These are phyloP conservation scores for Claviceps quebecensis DNA, from an alignment of 2,329 filamentous ascomycete species.

Conservation along the genomic window DNA sequence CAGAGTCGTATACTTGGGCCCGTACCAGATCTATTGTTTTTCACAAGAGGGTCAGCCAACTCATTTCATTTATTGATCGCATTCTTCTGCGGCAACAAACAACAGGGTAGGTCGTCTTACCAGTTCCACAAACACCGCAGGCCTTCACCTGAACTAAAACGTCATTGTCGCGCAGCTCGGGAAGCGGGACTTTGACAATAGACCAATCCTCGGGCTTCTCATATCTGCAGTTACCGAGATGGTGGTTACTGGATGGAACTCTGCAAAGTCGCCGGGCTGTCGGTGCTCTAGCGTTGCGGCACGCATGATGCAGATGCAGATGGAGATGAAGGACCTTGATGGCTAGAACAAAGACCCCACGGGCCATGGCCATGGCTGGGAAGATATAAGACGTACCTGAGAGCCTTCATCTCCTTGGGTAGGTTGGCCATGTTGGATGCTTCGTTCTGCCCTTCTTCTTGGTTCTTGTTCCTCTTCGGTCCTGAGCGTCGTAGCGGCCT, in stretches of 20 bases:
- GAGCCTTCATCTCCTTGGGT: slow-evolving; percentile 46
- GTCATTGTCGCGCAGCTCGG: slow-evolving; percentile 44
- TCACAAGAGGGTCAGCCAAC: slow-evolving; percentile 8
- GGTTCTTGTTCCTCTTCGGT: not conserved
- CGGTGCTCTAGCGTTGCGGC: not conserved
- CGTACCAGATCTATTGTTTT: slow-evolving; percentile 21
- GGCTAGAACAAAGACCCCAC: slow-evolving; percentile 1
- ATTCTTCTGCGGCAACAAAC: not conserved
- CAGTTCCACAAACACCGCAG: slow-evolving; percentile 48
- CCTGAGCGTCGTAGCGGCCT: not conserved
- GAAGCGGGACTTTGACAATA: slow-evolving; percentile 48
- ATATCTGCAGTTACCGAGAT: slow-evolving; percentile 26
- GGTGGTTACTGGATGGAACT: not conserved
- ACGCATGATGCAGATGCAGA: not conserved
- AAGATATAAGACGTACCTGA: slow-evolving; percentile 31
- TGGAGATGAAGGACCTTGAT: slow-evolving; percentile 10
- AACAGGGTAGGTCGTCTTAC: slow-evolving; percentile 12
- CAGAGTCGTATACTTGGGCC: not conserved
- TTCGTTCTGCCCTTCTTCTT: not conserved
- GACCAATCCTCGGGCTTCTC: slow-evolving; percentile 47
- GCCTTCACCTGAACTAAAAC: slow-evolving; percentile 54
- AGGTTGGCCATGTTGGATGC: slow-evolving; percentile 21
- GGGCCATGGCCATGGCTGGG: not conserved
- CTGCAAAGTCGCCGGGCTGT: not conserved
- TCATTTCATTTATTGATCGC: no score